Conservation (phyloP, 2,329 filamentous ascomycete species). For the Microdochium bolleyi region DNA sequence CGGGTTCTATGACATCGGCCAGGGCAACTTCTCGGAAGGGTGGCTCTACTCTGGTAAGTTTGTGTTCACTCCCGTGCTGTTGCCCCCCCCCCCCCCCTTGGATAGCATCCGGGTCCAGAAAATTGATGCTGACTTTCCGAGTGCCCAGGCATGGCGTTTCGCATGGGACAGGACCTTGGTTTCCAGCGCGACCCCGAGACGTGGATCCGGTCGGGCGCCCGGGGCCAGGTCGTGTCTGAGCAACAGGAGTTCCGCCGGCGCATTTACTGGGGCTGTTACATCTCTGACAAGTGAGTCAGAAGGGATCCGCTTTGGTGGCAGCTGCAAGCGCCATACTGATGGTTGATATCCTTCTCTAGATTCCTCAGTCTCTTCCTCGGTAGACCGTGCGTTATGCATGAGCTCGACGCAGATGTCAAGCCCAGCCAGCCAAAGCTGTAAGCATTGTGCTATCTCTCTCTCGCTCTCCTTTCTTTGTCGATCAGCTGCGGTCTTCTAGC, state of each 20-base stretch:
- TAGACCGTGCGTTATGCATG: constrained; percentile 1
- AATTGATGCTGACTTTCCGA: neutral
- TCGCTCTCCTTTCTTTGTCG: neutral
- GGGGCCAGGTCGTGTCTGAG: neutral
- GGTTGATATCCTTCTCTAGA: neutral
- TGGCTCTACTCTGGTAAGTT: constrained; percentile 7
- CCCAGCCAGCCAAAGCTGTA: neutral
- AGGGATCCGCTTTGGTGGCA: too few relatives aligned
- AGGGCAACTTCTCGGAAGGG: constrained; percentile 6
- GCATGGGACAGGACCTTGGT: constrained; percentile 10
- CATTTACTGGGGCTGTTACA: constrained; percentile 2
- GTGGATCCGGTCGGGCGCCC: neutral
- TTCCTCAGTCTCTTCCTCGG: constrained; percentile 1
- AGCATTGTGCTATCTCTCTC: neutral
- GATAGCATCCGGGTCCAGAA: neutral
- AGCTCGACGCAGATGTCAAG: constrained; percentile 1
- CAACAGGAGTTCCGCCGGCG: constrained; percentile 1
- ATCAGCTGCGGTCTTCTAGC: neutral
- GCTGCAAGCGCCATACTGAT: too few relatives aligned
- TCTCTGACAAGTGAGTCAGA: constrained; percentile 3
- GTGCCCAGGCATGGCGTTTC: constrained; percentile 8
- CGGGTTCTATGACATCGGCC: constrained; percentile 6
- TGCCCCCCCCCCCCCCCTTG: too few relatives aligned
- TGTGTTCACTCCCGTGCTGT: too few relatives aligned
- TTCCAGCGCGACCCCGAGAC: constrained; percentile 5